Base-by-base conservation (phyloP, 164 flowering plant species). In the Piper betle region DNA sequence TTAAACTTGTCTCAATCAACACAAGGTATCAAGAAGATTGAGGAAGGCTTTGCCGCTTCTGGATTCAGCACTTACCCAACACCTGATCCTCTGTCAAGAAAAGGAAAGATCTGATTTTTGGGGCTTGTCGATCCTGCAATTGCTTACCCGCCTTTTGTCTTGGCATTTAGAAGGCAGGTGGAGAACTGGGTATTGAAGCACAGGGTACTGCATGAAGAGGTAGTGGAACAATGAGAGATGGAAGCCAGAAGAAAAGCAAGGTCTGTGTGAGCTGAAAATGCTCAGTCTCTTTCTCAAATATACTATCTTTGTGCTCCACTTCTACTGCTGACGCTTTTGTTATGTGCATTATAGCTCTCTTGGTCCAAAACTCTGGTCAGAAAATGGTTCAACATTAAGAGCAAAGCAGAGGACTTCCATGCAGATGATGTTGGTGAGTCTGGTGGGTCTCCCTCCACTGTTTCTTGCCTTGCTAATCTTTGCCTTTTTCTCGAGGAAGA, bases 351-450 rank as follows among this genome's bases (percentile, higher is more conserved):
- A 66, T 41, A 87, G 95, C 80, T 87, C 76, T 87, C 95, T 33
- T 90, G 97, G 97, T 80, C 91, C 33, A 90, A 83, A 70, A 80
- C 75, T 59, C 70, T 87, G 82, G 86, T 90, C 43, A 82, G 88
- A 58, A 90, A 85, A 67, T 83, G 83, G 95, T 83, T 87, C 79
- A 90, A 85, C 71, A 80, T 84, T 79, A 87, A 79, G 81, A 77
- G 88, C 79, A 90, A 85, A 69, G 69, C 71, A 61, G 87, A 85
- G 56, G 84, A 85, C 43, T 84, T 80, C 72, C 88, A 82, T 48
- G 82, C 92, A 16, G 86, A 87, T 79, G 85, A 77, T 59, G 78
- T 74, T 72, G 79, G 71, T 62, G 60, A 61, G 58, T 83, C 72
- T 75, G 93, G 88, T 64, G 55, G 39, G 55, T 59, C 38, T 40